phyloP scores from a whole-genome alignment of 495 filamentous ascomycete species.

The Geoglossum glabrum region DNA sequence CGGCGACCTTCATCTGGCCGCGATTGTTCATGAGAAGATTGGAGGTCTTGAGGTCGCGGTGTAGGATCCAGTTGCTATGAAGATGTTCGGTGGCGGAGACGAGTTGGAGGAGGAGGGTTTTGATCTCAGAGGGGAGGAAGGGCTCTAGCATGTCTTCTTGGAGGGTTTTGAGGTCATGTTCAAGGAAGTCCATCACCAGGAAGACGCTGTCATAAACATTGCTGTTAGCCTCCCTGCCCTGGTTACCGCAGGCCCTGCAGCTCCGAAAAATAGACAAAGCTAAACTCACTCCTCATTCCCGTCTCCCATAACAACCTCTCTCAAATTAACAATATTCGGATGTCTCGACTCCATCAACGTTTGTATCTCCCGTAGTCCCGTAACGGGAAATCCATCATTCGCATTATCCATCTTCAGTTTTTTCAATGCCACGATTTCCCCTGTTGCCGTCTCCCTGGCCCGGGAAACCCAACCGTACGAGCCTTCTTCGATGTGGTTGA shows the following conservation, averaged over 20 bases:
- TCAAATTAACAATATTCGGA: constrained; percentile 54
- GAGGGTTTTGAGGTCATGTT: constrained; percentile 91
- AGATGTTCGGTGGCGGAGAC: constrained; percentile 66
- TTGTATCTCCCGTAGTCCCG: constrained; percentile 76
- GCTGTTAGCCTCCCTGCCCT: neutral
- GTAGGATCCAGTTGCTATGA: constrained; percentile 80
- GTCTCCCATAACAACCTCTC: constrained; percentile 73
- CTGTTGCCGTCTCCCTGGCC: constrained; percentile 58
- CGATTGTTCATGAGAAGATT: constrained; percentile 93
- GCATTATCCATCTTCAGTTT: constrained; percentile 77
- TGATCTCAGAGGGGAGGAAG: constrained; percentile 82
- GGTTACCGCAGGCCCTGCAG: neutral
- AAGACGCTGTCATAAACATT: constrained; percentile 40
- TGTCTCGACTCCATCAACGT: constrained; percentile 45
- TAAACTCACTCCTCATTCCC: constrained; percentile 49
- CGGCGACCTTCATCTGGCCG: constrained; percentile 85
- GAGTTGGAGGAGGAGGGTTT: constrained; percentile 74
- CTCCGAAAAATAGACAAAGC: constrained; percentile 10
- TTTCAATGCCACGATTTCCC: constrained; percentile 81
- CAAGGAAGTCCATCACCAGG: constrained; percentile 93
- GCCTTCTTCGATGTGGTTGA: constrained; percentile 96
- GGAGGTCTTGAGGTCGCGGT: constrained; percentile 91
- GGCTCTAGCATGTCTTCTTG: constrained; percentile 87
- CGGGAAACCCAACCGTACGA: constrained; percentile 88
- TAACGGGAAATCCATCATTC: constrained; percentile 78